Conservation (phyloP, 768 basidiomycete genomes). For the Trametes villosa region DNA sequence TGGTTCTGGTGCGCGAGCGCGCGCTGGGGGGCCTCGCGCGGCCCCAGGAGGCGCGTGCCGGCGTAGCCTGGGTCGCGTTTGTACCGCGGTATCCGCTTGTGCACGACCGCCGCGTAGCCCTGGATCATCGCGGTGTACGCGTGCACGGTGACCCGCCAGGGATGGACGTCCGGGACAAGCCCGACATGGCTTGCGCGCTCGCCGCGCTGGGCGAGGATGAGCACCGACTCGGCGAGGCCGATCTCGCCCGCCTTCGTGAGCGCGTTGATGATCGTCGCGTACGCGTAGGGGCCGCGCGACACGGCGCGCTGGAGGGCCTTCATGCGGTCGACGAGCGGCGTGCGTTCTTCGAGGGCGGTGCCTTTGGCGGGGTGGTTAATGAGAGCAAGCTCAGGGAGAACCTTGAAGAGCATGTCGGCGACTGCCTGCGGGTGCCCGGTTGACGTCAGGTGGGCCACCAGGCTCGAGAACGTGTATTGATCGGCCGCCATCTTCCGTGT, state of each 20-base stretch:
- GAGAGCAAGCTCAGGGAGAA: constrained; percentile 58
- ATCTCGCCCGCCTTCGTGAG: constrained; percentile 58
- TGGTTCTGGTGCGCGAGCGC: constrained; percentile 30
- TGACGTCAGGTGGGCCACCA: constrained; percentile 55
- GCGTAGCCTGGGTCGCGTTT: constrained; percentile 10
- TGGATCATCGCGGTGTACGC: constrained; percentile 78
- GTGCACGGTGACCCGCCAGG: constrained; percentile 69
- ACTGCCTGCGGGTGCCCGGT: constrained; percentile 52
- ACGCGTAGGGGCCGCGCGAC: constrained; percentile 60
- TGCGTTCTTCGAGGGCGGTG: neutral
- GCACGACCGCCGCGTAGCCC: constrained; percentile 55
- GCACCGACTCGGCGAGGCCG: constrained; percentile 64
- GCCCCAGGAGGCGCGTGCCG: constrained; percentile 4
- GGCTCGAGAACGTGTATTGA: constrained; percentile 52
- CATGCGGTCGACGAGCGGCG: constrained; percentile 24
- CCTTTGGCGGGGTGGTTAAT: constrained; percentile 42
- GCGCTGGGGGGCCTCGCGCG: constrained; percentile 19
- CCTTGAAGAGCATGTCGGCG: constrained; percentile 49
- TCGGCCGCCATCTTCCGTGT: constrained; percentile 37
- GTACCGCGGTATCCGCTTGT: constrained; percentile 26
- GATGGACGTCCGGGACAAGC: constrained; percentile 33
- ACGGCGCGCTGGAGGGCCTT: constrained; percentile 46
- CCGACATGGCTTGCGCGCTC: constrained; percentile 56
- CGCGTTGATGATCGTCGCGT: constrained; percentile 62
- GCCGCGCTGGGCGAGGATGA: constrained; percentile 62